Evolutionary conservation across 306 rosid species (phyloP).

Genomic region (Dryas octopetala): DNA sequence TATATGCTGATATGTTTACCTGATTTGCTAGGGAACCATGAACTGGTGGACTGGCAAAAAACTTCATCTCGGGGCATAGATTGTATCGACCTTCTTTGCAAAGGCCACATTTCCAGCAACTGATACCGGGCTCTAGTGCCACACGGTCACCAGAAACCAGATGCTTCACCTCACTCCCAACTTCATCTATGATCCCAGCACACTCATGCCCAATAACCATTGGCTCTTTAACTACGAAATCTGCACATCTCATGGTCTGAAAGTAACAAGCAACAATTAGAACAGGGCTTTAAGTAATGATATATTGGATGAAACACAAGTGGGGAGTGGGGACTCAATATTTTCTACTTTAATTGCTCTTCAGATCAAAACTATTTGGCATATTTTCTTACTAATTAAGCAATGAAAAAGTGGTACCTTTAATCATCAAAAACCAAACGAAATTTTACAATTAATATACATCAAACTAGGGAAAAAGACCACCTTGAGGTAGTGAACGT

Average conservation of each 20-base stretch:
- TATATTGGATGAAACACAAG: no score
- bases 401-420: background rate
- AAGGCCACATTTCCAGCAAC: constrained; percentile 72
- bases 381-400: no score
- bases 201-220: constrained; percentile 98
- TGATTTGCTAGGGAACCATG: constrained; percentile 93
- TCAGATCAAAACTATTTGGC: no score
- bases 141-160: constrained; percentile 71
- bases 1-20: constrained; percentile 37
- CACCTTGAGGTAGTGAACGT: constrained; percentile 89
- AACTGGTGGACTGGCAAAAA: constrained; percentile 84
- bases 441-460: background rate
- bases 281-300: background rate
- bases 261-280: constrained; percentile 26
- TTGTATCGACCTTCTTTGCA: constrained; percentile 87
- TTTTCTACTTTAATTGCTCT: background rate
- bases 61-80: constrained; percentile 86
- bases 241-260: constrained; percentile 75
- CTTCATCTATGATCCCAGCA: constrained; percentile 84
- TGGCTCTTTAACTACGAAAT: constrained; percentile 77
- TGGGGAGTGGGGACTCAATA: background rate
- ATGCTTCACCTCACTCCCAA: constrained; percentile 60
- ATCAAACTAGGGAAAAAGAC: background rate
- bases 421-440: background rate
- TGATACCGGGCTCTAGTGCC: constrained; percentile 87